Evolutionary conservation across 768 basidiomycete genomes (phyloP).

Genomic region (Macrocybe gigantea): DNA sequence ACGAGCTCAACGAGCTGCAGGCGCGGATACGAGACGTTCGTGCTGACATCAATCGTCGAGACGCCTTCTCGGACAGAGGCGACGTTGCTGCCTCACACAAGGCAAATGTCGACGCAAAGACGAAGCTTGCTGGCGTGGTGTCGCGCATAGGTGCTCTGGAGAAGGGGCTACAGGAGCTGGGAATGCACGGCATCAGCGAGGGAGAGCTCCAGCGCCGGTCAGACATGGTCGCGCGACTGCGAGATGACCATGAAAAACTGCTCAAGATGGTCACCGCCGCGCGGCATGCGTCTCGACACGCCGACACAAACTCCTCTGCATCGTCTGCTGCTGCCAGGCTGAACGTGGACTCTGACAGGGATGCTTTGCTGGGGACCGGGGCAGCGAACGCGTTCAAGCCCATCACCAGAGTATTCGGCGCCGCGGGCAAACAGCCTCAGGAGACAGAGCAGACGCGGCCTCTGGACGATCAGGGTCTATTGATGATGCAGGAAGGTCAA

Average conservation of each 20-base stretch:
- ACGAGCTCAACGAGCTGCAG: slow-evolving; percentile 80
- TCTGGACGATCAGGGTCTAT: slow-evolving; percentile 75
- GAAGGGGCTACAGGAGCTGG: slow-evolving; percentile 60
- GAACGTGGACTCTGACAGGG: slow-evolving; percentile 54
- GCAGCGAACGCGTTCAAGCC: slow-evolving; percentile 28
- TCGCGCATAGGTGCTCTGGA: slow-evolving; percentile 69
- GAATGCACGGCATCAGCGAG: slow-evolving; percentile 69
- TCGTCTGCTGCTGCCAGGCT: slow-evolving; percentile 28
- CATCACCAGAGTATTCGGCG: slow-evolving; percentile 78
- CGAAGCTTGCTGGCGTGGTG: slow-evolving; percentile 73
- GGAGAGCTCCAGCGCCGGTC: slow-evolving; percentile 89
- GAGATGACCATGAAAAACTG: slow-evolving; percentile 89
- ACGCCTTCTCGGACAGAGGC: slow-evolving; percentile 71
- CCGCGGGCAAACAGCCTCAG: slow-evolving; percentile 42
- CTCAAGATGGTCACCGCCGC: slow-evolving; percentile 80
- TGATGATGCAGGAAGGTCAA: slow-evolving; percentile 75
- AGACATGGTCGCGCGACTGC: slow-evolving; percentile 83
- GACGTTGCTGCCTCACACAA: slow-evolving; percentile 73
- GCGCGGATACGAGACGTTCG: slow-evolving; percentile 74
- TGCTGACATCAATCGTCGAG: slow-evolving; percentile 82
- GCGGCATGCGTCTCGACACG: slow-evolving; percentile 41
- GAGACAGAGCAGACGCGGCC: slow-evolving; percentile 88
- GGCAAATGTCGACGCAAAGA: slow-evolving; percentile 80
- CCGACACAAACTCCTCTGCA: slow-evolving; percentile 11
- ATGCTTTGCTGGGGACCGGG: slow-evolving; percentile 49